Base-by-base conservation (phyloP, 2,329 filamentous ascomycete species). In the Chlorencoelia australis region DNA sequence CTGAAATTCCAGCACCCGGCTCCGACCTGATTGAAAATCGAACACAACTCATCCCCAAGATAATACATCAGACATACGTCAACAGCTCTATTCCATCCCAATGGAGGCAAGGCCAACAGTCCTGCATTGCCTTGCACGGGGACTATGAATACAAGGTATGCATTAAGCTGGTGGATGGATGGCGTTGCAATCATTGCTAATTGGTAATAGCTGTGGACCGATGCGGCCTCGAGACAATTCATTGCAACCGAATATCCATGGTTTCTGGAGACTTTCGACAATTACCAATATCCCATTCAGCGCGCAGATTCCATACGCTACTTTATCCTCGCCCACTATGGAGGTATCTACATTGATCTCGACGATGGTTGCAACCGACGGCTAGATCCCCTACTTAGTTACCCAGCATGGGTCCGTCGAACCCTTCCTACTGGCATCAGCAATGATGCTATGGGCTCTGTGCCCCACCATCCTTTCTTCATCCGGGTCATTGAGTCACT, bases 321-420 rank as follows among this genome's bases (percentile, higher is more conserved):
- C 62, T 88, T 89, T 55, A 68, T 87, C 14, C 67, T 91, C 20
- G 69, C 77, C 35, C 74, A 84, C 58, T 88, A 75, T 54, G 84
- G 84, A 37, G 84, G 84, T 26, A 77, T 86, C 38, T 89, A 89
- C 59, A 76, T 89, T 48, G 83, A 91, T 53, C 62, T 89, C 31
- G 83, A 91, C 58, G 54, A 58, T 37, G 54, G 54, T 9, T 59
- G 56, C 41, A 52, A 53, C 19, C 46, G 55, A 10, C 46, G 46
- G 17, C 52, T 59, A 8, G 79, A 83, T 50, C 77, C 78, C 35
- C 68, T 82, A 10, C 72, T 81, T 39, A 66, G 68, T 33, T 84
- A 82, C 58, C 74, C 75, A 13, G 76, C 79, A 27, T 84, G 77
- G 71, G 66, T 82, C 10, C 75, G 79, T 46, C 73, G 75, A 45